These are phyloP conservation scores for Stylonectria norvegica DNA, from an alignment of 2,329 filamentous ascomycete species.

Conservation along the genomic window DNA sequence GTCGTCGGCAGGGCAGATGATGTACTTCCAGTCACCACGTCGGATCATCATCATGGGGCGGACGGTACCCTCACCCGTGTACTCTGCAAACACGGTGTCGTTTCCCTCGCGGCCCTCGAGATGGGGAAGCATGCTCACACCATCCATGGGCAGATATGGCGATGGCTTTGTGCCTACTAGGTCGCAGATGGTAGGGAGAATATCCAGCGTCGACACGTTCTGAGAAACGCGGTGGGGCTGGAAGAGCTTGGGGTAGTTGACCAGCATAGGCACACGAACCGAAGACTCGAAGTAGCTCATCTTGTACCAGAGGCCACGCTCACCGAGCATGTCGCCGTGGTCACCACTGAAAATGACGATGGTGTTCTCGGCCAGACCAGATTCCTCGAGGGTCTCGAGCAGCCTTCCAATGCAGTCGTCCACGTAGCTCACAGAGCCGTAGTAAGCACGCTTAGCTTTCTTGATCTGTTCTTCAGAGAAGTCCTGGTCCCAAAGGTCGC, in stretches of 20 bases:
- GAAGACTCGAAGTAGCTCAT: constrained; percentile 96
- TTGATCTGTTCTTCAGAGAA: constrained; percentile 85
- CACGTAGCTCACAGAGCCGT: constrained; percentile 88
- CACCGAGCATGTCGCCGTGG: constrained; percentile 93
- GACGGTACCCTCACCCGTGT: constrained; percentile 89
- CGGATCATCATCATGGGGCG: constrained; percentile 93
- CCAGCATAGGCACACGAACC: constrained; percentile 80
- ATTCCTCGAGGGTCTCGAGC: constrained; percentile 72
- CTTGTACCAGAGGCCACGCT: constrained; percentile 93
- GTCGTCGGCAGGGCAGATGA: constrained; percentile 78
- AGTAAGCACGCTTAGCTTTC: constrained; percentile 82
- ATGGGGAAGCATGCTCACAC: constrained; percentile 76
- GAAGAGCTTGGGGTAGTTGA: constrained; percentile 76
- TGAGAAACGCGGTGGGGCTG: constrained; percentile 70
- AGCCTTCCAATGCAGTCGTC: constrained; percentile 88
- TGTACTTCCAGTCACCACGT: constrained; percentile 85
- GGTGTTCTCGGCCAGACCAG: constrained; percentile 77
- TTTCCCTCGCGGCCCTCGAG: constrained; percentile 62
- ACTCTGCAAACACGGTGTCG: constrained; percentile 91
- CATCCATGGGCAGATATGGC: constrained; percentile 77
- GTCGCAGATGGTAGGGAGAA: constrained; percentile 84
- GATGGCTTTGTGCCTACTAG: constrained; percentile 70
- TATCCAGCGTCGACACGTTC: constrained; percentile 88
- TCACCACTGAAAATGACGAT: constrained; percentile 91
- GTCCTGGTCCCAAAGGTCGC: constrained; percentile 79